phyloP scores from a whole-genome alignment of 2,329 filamentous ascomycete genomes.

The Didymella exigua region DNA sequence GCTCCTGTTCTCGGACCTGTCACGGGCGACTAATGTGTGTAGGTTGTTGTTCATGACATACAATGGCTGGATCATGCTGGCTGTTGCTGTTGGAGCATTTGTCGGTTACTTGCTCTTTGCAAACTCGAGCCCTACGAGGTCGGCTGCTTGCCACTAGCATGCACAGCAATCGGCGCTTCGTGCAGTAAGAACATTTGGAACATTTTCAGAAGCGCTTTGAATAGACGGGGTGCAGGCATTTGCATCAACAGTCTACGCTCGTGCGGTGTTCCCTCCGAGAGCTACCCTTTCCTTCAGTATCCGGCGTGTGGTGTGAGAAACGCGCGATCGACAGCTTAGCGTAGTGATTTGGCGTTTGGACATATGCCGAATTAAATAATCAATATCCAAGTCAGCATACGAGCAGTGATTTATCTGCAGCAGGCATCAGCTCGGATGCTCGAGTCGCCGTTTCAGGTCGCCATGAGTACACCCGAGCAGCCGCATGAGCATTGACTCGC shows the following conservation, averaged over 20 bases:
- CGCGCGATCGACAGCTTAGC: conserved; percentile 6
- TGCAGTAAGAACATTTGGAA: not conserved
- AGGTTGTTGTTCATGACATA: conserved; percentile 99
- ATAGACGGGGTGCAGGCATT: not conserved
- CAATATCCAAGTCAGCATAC: not conserved
- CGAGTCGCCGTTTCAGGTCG: conserved; percentile 4
- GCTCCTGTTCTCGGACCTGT: not conserved
- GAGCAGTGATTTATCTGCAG: not conserved
- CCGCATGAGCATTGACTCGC: not conserved
- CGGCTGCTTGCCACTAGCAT: conserved; percentile 82
- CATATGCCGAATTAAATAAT: not conserved
- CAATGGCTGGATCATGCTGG: conserved; percentile 96
- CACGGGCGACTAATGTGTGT: conserved; percentile 20
- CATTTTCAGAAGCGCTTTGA: not conserved
- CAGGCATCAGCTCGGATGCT: not conserved
- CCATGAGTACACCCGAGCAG: conserved; percentile 15
- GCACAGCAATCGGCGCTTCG: not conserved
- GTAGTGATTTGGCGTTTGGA: not conserved
- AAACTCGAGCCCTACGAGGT: conserved; percentile 73
- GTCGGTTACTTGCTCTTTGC: conserved; percentile 84
- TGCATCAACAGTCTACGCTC: not conserved
- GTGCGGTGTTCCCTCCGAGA: conserved; percentile 8
- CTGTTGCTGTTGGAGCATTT: conserved; percentile 87
- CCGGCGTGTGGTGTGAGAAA: conserved; percentile 4
- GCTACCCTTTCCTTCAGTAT: conserved; percentile 6